Evolutionary conservation across 768 basidiomycete species (phyloP).

Genomic region (Panaeolus cyanescens): DNA sequence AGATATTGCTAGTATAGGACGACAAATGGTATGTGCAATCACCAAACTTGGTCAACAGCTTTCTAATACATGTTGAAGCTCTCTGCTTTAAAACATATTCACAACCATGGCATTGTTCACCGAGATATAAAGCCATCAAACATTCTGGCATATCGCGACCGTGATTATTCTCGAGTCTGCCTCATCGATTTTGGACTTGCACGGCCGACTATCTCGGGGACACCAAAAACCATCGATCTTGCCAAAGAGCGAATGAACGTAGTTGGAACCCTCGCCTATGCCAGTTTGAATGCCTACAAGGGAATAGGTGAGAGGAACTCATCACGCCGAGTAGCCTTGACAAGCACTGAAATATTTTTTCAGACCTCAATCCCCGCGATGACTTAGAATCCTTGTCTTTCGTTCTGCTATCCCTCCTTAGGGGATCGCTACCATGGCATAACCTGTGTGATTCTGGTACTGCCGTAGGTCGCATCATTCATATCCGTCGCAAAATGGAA

Average conservation of each 20-base stretch:
- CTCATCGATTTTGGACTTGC: slow-evolving; percentile 35
- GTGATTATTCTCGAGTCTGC: slow-evolving; percentile 22
- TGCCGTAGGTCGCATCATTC: background rate
- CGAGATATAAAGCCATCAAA: slow-evolving; percentile 39
- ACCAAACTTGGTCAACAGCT: slow-evolving; percentile 26
- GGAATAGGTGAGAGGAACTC: slow-evolving; percentile 23
- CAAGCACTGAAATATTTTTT: too few species aligned
- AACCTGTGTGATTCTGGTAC: background rate
- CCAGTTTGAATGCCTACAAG: slow-evolving; percentile 32
- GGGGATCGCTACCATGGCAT: slow-evolving; percentile 39
- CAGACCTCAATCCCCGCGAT: slow-evolving; percentile 40
- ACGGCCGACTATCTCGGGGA: slow-evolving; percentile 14
- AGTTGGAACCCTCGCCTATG: slow-evolving; percentile 30
- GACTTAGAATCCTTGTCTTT: slow-evolving; percentile 60
- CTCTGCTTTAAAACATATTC: slow-evolving; percentile 31
- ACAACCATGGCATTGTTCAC: slow-evolving; percentile 31
- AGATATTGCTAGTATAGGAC: slow-evolving; percentile 11
- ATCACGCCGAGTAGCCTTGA: background rate
- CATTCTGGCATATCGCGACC: slow-evolving; percentile 24
- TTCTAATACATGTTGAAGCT: slow-evolving; percentile 19
- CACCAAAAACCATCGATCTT: slow-evolving; percentile 23
- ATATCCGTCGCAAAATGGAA: background rate
- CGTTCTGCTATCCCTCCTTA: slow-evolving; percentile 56
- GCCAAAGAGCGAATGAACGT: slow-evolving; percentile 18
- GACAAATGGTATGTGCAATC: slow-evolving; percentile 25